phyloP scores from a whole-genome alignment of 768 basidiomycete species.

The Galerina marginata region DNA sequence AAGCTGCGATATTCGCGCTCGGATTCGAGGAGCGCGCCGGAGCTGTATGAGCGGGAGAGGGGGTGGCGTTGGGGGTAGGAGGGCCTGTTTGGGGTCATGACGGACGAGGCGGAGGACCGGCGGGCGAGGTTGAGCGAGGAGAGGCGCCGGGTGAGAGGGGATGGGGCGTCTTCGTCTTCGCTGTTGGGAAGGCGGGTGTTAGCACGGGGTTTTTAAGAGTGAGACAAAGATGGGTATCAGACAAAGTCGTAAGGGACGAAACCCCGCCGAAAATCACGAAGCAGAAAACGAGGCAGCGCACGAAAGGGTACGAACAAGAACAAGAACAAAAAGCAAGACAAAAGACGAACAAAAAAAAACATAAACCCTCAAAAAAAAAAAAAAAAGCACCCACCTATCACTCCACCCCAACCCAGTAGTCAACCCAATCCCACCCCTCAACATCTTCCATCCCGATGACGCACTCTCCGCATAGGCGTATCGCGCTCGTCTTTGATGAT shows the following conservation, averaged over 20 bases:
- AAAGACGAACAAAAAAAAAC: background rate
- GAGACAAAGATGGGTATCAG: too few relatives aligned
- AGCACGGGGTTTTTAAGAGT: too few relatives aligned
- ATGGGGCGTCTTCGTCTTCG: conserved; percentile 78
- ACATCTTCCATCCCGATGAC: conserved; percentile 64
- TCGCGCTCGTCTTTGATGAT: conserved; percentile 61
- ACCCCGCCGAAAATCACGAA: too few relatives aligned
- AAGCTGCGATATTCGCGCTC: conserved; percentile 1
- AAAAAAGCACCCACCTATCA: conserved; percentile 56
- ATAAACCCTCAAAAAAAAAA: background rate
- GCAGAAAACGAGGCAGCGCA: too few relatives aligned
- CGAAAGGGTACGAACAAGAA: too few relatives aligned
- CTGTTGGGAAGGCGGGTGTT: conserved; percentile 32
- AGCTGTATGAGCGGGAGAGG: conserved; percentile 38
- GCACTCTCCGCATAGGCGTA: conserved; percentile 56
- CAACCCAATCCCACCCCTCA: conserved; percentile 68
- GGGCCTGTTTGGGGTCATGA: conserved; percentile 29
- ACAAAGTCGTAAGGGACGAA: too few relatives aligned
- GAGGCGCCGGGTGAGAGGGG: conserved; percentile 65
- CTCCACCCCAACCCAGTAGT: conserved; percentile 80
- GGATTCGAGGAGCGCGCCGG: conserved; percentile 30
- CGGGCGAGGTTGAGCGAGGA: conserved; percentile 59
- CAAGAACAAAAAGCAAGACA: background rate
- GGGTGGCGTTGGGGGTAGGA: conserved; percentile 31
- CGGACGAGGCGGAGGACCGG: conserved; percentile 50